phyloP scores from a whole-genome alignment of 495 filamentous ascomycete species.

The Aspergillus mulundensis region DNA sequence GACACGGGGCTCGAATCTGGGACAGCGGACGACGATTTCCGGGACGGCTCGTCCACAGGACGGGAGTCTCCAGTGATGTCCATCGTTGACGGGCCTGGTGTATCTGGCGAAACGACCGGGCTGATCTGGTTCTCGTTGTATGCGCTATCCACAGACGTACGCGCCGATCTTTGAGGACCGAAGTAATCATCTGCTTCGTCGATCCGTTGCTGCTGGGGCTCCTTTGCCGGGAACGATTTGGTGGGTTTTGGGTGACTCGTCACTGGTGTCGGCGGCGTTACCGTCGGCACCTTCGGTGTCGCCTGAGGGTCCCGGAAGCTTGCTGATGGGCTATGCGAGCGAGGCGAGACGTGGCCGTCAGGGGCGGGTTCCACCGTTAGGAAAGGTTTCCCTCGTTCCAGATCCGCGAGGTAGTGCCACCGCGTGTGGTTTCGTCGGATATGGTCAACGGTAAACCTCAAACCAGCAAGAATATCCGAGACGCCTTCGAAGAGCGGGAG shows the following conservation, averaged over 20 bases:
- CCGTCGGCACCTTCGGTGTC: slow-evolving; percentile 4
- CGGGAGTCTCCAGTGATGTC: slow-evolving; percentile 34
- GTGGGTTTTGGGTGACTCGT: not conserved
- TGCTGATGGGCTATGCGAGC: slow-evolving; percentile 33
- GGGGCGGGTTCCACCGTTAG: slow-evolving; percentile 21
- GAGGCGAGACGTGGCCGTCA: slow-evolving; percentile 33
- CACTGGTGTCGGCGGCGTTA: not conserved
- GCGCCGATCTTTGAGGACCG: slow-evolving; percentile 12
- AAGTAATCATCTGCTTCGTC: slow-evolving; percentile 14
- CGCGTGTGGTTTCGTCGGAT: slow-evolving; percentile 66
- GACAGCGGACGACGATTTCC: slow-evolving; percentile 37
- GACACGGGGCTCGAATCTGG: slow-evolving; percentile 31
- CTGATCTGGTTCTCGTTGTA: slow-evolving; percentile 38
- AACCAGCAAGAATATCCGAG: slow-evolving; percentile 73
- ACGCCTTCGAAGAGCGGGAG: slow-evolving; percentile 84
- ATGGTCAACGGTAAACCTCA: slow-evolving; percentile 79
- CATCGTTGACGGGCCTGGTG: slow-evolving; percentile 39
- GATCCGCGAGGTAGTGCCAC: slow-evolving; percentile 66
- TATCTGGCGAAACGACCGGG: slow-evolving; percentile 39
- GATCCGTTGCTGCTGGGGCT: not conserved
- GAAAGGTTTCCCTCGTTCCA: slow-evolving; percentile 36
- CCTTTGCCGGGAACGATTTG: slow-evolving; percentile 9
- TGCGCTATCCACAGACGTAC: slow-evolving; percentile 18
- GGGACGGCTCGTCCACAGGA: slow-evolving; percentile 23
- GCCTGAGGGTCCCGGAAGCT: slow-evolving; percentile 9